phyloP scores from a whole-genome alignment of 2,329 filamentous ascomycete genomes.

The Ilyonectria destructans region DNA sequence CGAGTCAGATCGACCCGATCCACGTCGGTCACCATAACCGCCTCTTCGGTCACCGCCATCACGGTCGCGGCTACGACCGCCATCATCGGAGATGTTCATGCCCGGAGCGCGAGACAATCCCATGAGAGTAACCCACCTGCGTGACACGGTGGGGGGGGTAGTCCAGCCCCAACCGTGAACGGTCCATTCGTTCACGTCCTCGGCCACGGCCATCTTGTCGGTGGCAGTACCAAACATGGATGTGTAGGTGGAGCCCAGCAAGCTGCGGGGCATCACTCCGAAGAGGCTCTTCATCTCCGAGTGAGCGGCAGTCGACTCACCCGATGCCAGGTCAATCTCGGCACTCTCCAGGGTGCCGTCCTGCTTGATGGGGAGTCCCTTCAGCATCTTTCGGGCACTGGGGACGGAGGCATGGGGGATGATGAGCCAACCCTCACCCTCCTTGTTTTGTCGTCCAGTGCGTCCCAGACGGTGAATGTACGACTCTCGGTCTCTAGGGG shows the following conservation, averaged over 20 bases:
- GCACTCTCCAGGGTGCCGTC: slow-evolving; percentile 69
- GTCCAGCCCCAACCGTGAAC: slow-evolving; percentile 67
- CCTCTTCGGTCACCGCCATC: slow-evolving; percentile 23
- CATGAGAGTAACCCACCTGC: slow-evolving; percentile 50
- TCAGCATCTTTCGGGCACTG: slow-evolving; percentile 67
- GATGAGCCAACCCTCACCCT: slow-evolving; percentile 81
- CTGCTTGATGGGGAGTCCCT: slow-evolving; percentile 73
- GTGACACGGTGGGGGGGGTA: slow-evolving; percentile 60
- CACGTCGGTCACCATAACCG: slow-evolving; percentile 30
- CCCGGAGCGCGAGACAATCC: slow-evolving; percentile 51
- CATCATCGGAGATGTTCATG: slow-evolving; percentile 54
- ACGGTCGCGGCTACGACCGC: slow-evolving; percentile 23
- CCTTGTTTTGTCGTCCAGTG: slow-evolving; percentile 82
- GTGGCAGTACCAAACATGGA: slow-evolving; percentile 70
- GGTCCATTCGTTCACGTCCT: slow-evolving; percentile 70
- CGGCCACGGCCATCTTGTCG: slow-evolving; percentile 60
- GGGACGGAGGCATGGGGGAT: slow-evolving; percentile 69
- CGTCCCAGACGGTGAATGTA: slow-evolving; percentile 86
- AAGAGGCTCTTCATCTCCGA: slow-evolving; percentile 61
- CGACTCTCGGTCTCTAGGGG: slow-evolving; percentile 76
- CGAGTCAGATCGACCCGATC: not conserved
- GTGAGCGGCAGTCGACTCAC: slow-evolving; percentile 64
- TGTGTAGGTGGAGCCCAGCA: slow-evolving; percentile 65
- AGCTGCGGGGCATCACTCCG: slow-evolving; percentile 54
- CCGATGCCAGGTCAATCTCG: slow-evolving; percentile 67